These are phyloP conservation scores for Coemansia sp. DNA, from an alignment of 192 early-diverging fungal genomes.

Conservation along the genomic window DNA sequence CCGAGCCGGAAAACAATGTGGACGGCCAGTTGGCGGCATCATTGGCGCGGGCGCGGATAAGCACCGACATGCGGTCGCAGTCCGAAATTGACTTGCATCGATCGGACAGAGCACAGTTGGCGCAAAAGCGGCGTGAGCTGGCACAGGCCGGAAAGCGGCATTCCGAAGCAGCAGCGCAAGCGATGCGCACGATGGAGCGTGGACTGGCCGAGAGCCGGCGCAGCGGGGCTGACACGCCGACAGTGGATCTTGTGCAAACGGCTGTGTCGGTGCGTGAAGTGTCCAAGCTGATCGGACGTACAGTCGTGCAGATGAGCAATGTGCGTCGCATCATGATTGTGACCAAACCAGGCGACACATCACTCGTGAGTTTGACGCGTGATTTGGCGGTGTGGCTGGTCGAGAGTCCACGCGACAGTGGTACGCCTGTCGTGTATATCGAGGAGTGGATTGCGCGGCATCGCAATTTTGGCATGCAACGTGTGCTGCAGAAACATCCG, in stretches of 20 bases:
- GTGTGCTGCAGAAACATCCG: slow-evolving; percentile 48
- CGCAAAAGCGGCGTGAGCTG: slow-evolving; percentile 44
- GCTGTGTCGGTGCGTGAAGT: slow-evolving; percentile 69
- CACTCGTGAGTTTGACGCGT: slow-evolving; percentile 65
- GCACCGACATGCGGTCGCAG: slow-evolving; percentile 4
- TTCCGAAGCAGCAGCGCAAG: slow-evolving; percentile 30
- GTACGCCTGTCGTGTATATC: slow-evolving; percentile 52
- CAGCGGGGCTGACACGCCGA: slow-evolving; percentile 47
- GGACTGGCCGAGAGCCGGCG: slow-evolving; percentile 24
- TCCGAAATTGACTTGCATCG: slow-evolving; percentile 8
- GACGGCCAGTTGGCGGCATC: too few species aligned
- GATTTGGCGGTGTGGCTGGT: slow-evolving; percentile 71
- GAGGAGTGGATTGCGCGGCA: slow-evolving; percentile 63
- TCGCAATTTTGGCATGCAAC: slow-evolving; percentile 59
- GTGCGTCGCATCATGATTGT: slow-evolving; percentile 68
- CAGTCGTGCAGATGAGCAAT: slow-evolving; percentile 50
- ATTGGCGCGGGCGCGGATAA: background rate
- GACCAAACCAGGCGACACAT: slow-evolving; percentile 70
- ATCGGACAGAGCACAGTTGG: slow-evolving; percentile 10
- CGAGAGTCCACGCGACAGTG: slow-evolving; percentile 15
- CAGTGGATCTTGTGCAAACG: slow-evolving; percentile 62
- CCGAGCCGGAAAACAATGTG: background rate
- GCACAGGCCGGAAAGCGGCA: slow-evolving; percentile 32
- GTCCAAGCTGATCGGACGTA: slow-evolving; percentile 68
- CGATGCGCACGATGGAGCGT: slow-evolving; percentile 44